Conservation (phyloP, 495 filamentous ascomycete species). For the Penicillium goetzii region DNA sequence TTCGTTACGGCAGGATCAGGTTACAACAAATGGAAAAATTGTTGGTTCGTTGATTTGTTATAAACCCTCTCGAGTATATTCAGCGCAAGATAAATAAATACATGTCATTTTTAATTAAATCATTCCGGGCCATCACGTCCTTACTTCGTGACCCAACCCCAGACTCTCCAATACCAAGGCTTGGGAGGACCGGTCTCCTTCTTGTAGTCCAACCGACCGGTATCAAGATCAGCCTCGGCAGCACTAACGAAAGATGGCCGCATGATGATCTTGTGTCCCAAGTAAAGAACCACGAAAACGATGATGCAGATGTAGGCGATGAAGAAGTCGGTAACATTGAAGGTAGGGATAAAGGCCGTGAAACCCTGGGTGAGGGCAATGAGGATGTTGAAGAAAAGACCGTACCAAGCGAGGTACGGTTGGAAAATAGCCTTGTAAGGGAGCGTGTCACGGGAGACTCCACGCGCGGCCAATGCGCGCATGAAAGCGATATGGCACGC, state of each 20-base stretch:
- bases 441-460: constrained; percentile 52
- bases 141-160: constrained; percentile 34
- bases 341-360: constrained; percentile 60
- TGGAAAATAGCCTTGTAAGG: constrained; percentile 58
- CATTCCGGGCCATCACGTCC: background rate
- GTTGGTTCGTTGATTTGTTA: background rate
- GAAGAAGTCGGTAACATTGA: constrained; percentile 56
- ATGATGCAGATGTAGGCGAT: constrained; percentile 59
- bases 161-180: constrained; percentile 32
- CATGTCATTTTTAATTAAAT: background rate
- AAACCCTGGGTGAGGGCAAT: constrained; percentile 68
- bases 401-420: constrained; percentile 57
- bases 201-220: constrained; percentile 40
- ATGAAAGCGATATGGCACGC: constrained; percentile 62
- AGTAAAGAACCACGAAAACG: constrained; percentile 53
- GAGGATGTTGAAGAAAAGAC: constrained; percentile 60
- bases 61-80: background rate
- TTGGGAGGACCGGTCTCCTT: constrained; percentile 34
- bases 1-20: background rate
- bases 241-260: constrained; percentile 36
- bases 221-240: constrained; percentile 46
- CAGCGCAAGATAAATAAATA: background rate
- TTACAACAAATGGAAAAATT: background rate
- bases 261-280: constrained; percentile 54
- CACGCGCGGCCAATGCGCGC: constrained; percentile 52